Conservation (phyloP, 306 rosid genomes). For the Pyrus pyrifolia region DNA sequence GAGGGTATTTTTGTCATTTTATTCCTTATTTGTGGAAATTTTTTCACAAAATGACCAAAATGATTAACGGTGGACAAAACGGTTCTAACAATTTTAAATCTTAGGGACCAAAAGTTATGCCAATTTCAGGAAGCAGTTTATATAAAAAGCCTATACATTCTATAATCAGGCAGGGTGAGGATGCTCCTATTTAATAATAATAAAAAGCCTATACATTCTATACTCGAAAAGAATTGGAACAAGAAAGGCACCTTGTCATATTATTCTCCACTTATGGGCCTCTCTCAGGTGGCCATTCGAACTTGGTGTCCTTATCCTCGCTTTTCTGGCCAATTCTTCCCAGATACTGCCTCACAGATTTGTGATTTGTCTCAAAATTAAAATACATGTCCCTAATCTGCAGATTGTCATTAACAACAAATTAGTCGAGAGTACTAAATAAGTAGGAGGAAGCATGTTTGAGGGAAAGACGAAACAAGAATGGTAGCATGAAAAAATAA, state of each 20-base stretch:
- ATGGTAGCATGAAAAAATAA: neutral
- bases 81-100: no score
- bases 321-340: conserved; percentile 12
- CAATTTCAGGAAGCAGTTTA: no score
- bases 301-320: neutral
- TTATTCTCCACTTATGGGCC: conserved; percentile 5
- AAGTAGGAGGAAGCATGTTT: neutral
- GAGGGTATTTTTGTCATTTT: no score
- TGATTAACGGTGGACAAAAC: no score
- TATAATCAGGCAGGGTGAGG: neutral
- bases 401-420: conserved; percentile 21
- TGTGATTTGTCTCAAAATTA: conserved; percentile 52
- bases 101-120: no score
- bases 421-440: neutral
- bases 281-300: conserved; percentile 25
- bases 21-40: no score
- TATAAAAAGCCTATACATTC: neutral
- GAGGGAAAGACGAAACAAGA: neutral
- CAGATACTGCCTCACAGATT: conserved; percentile 39
- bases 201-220: no score
- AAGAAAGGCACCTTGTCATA: conserved; percentile 2
- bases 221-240: neutral
- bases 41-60: no score
- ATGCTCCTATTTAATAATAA: neutral
- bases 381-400: conserved; percentile 69